Evolutionary conservation across 2,329 filamentous ascomycete genomes (phyloP), one percentile per base, ranked within the genome.

Genomic region (Alternaria solani): DNA sequence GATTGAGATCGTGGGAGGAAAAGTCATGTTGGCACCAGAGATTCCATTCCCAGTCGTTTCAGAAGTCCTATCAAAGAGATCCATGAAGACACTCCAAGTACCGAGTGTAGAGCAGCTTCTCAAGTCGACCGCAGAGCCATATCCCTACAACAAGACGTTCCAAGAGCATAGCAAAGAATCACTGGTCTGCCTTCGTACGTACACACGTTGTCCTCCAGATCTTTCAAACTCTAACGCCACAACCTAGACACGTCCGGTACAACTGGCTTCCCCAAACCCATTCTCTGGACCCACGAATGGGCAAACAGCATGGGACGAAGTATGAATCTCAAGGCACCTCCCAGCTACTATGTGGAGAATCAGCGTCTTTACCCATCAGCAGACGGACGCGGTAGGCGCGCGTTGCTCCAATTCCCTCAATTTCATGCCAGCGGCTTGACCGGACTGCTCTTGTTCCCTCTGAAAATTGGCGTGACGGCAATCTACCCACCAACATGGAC

Each of bases 231-330:
- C 56, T 59, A 23, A 59, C 14, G 4, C 5, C 32, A 16, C 28
- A 16, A 6, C 26, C 5, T 6, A 59, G 57, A 79, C 60, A 76
- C 78, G 2, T 78, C 76, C 12, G 78, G 78, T 7, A 75, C 78
- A 1, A 80, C 76, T 0, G 77, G 79, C 2, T 63, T 75, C 9
- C 79, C 78, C 1, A 80, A 80, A 41, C 73, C 77, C 0, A 69
- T 80, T 1, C 57, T 70, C 7, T 76, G 67, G 63, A 73, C 67
- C 8, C 65, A 72, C 38, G 57, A 56, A 5, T 61, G 67, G 67
- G 42, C 51, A 5, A 43, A 54, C 20, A 61, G 55, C 26, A 42
- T 43, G 38, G 52, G 49, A 32, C 52, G 34, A 6, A 36, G 30
- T 20, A 11, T 53, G n/a, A 47, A 57, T 20, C 42, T 68, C 3